phyloP scores from a whole-genome alignment of 73 alveolate genomes.

The Paramecium primaurelia region DNA sequence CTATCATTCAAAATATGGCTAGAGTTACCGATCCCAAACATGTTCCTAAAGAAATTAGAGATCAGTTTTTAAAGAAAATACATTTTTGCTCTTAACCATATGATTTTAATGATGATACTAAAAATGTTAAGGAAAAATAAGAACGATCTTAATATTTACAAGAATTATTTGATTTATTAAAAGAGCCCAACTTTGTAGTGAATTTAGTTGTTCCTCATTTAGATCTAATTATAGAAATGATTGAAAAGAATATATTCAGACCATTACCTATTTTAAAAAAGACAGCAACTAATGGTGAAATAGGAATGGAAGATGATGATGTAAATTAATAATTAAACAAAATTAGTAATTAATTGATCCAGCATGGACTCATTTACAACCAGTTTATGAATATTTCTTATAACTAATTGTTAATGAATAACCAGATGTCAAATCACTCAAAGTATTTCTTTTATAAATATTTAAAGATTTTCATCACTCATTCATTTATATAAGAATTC shows the following conservation, averaged over 20 bases:
- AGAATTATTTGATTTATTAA: constrained; percentile 71
- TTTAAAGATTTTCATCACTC: constrained; percentile 66
- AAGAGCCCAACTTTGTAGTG: constrained; percentile 76
- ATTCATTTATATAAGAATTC: constrained; percentile 71
- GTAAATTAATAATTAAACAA: neutral
- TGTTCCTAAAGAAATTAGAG: constrained; percentile 62
- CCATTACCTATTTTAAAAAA: constrained; percentile 82
- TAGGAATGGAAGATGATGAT: constrained; percentile 66
- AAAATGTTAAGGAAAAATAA: constrained; percentile 79
- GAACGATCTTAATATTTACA: constrained; percentile 76
- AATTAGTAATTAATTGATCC: constrained; percentile 65
- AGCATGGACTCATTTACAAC: constrained; percentile 81
- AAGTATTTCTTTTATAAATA: constrained; percentile 56
- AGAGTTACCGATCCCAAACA: constrained; percentile 61
- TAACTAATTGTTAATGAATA: constrained; percentile 74
- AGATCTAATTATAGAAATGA: constrained; percentile 85
- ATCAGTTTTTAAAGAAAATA: constrained; percentile 57
- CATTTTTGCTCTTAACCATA: constrained; percentile 60
- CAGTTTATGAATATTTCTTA: constrained; percentile 76
- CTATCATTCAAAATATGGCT: constrained; percentile 6
- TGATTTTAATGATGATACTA: constrained; percentile 88
- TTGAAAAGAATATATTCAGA: constrained; percentile 87
- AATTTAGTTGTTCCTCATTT: constrained; percentile 78
- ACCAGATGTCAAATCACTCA: constrained; percentile 69
- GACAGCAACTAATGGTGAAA: constrained; percentile 62